Percentiles rank a stretch among this genome's conserved stretches.
These are phyloP conservation scores for Claviceps fusiformis DNA, from an alignment of 2,329 filamentous ascomycete species.

Conservation along the genomic window DNA sequence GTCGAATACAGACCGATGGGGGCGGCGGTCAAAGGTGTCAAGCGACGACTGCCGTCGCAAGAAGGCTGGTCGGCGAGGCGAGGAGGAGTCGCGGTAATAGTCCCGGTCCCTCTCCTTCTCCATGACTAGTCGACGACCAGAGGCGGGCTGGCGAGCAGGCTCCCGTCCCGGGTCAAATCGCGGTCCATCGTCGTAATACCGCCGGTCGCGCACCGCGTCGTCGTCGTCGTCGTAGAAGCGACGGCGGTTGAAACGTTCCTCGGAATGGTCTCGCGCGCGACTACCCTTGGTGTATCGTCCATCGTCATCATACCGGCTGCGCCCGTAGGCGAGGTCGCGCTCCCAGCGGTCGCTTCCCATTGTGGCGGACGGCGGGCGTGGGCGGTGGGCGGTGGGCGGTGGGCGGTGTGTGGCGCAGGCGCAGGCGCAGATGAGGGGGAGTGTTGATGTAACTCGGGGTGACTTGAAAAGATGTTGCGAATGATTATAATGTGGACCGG, in stretches of 20 bases:
- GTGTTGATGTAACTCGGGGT: neutral
- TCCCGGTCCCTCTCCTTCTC: conserved; percentile 42
- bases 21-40: conserved; percentile 76
- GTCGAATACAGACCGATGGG: conserved; percentile 36
- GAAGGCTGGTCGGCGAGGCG: conserved; percentile 50
- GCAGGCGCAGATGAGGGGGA: neutral
- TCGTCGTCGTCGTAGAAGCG: conserved; percentile 30
- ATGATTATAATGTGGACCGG: neutral
- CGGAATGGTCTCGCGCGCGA: conserved; percentile 31
- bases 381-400: neutral
- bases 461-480: neutral
- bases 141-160: conserved; percentile 22
- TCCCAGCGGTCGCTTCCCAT: conserved; percentile 35
- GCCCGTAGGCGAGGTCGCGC: conserved; percentile 34
- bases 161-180: conserved; percentile 22
- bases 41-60: conserved; percentile 76
- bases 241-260: conserved; percentile 35
- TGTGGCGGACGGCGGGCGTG: neutral
- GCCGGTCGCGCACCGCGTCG: conserved; percentile 32
- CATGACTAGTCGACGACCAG: conserved; percentile 42
- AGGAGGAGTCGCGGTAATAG: conserved; percentile 30
- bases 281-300: conserved; percentile 26
- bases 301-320: conserved; percentile 36
- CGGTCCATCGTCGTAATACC: conserved; percentile 41
- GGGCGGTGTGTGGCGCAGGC: neutral